Evolutionary conservation across 176 grass and related monocot species (phyloP), one percentile per base, ranked within the genome.

Genomic region (Eragrostis curvula): DNA sequence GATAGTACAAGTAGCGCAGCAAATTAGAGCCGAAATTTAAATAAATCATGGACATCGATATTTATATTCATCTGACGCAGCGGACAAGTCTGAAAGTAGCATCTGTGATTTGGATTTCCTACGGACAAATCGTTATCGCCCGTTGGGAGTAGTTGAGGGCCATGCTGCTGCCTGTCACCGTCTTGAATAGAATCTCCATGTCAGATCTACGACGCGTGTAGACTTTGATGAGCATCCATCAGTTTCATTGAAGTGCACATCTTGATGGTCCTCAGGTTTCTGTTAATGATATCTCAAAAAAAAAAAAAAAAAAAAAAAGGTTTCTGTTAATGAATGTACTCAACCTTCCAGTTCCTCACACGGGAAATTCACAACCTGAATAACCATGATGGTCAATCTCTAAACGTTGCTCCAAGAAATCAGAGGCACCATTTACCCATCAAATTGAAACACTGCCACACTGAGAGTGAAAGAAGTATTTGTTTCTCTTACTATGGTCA

Each of bases 161-260:
- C 48, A 61, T 21, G 40, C 47, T 47, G 6, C 2, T 41, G 20
- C 53, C 27, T 44, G 73, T 78, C 83, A 18, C 77, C 18, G 5
- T 81, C 76, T 63, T 5, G 0, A 6, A 3, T 8, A n/a, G 83
- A 78, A 86, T 84, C 60, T 82, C 78, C 78, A 78, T 82, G 73
- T 85, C 72, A 83, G 58, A 86, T 83, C 61, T 73, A 83, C 79
- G 18, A 42, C 73, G 83, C 88, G 83, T 86, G 58, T 82, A 86
- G 83, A 78, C 83, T 73, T 78, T 14, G 2, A 81, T 21, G 45
- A 25, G 5, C 77, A 63, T 21, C 25, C 12, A 46, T 73, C 80
- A 12, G 9, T 68, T 70, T 53, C 62, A 9, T 5, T 14, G 3
- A 27, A 12, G 28, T 41, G 70, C 21, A 49, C 78, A 16, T 60